Percentiles rank a stretch among this genome's conserved stretches.
Evolutionary conservation across 768 basidiomycete species (phyloP).

Genomic region (Tricholoma sp.): DNA sequence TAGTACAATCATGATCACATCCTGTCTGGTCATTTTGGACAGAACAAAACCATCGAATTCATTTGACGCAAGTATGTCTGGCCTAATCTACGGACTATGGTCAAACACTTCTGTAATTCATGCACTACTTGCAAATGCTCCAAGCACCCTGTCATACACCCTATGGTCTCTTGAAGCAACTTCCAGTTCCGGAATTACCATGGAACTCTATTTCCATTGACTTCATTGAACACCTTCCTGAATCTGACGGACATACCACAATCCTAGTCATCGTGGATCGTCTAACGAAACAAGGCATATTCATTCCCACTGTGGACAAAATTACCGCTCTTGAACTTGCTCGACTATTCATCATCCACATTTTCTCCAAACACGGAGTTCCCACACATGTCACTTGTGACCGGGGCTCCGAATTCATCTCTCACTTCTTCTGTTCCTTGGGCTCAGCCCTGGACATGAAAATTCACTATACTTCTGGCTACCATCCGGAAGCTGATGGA

Average conservation of each 20-base stretch:
- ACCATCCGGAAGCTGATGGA: conserved; percentile 18
- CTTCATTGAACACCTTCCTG: neutral
- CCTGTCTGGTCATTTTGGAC: neutral
- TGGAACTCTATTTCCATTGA: neutral
- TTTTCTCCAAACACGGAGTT: conserved; percentile 18
- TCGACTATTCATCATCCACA: no score
- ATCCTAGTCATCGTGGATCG: neutral
- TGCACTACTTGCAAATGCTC: neutral
- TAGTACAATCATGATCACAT: neutral
- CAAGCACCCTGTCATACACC: neutral
- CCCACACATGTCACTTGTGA: conserved; percentile 14
- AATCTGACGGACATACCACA: neutral
- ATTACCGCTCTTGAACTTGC: neutral
- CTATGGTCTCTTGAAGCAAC: neutral
- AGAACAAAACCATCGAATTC: neutral
- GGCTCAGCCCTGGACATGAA: conserved; percentile 9
- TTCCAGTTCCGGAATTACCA: neutral
- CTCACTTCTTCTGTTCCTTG: conserved; percentile 10
- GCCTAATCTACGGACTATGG: neutral
- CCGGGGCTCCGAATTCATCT: neutral
- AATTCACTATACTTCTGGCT: conserved; percentile 13
- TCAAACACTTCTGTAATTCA: neutral
- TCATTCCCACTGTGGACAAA: neutral
- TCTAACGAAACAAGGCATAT: neutral
- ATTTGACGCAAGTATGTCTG: neutral